These are phyloP conservation scores for Phytophthora multivora DNA, from an alignment of 352 stramenopile genomes.

Conservation along the genomic window DNA sequence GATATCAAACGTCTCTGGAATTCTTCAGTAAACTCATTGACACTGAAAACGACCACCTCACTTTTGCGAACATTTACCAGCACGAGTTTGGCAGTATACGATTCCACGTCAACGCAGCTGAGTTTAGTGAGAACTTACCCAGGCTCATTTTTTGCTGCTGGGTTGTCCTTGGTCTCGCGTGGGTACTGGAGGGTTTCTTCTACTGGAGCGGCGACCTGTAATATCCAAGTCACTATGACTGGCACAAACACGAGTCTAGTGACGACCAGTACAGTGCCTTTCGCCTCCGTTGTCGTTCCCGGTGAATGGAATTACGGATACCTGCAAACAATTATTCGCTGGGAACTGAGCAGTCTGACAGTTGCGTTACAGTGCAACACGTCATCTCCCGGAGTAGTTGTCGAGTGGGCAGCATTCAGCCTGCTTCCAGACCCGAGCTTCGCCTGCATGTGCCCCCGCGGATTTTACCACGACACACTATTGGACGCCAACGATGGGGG, in stretches of 20 bases:
- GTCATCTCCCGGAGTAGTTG: slow-evolving; percentile 22
- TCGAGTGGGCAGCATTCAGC: slow-evolving; percentile 61
- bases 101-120: slow-evolving; percentile 20
- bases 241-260: slow-evolving; percentile 30
- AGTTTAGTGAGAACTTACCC: slow-evolving; percentile 35
- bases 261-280: slow-evolving; percentile 9
- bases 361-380: slow-evolving; percentile 53
- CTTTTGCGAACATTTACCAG: slow-evolving; percentile 45
- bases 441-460: slow-evolving; percentile 59
- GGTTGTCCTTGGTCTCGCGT: slow-evolving; percentile 45
- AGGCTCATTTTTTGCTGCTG: slow-evolving; percentile 42
- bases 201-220: slow-evolving; percentile 18
- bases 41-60: slow-evolving; percentile 29
- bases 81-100: slow-evolving; percentile 37
- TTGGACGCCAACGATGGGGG: slow-evolving; percentile 1
- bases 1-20: slow-evolving; percentile 41
- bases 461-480: slow-evolving; percentile 51
- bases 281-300: slow-evolving; percentile 5
- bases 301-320: slow-evolving; percentile 47
- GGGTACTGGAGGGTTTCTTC: slow-evolving; percentile 39
- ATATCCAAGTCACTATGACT: slow-evolving; percentile 34
- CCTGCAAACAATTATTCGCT: slow-evolving; percentile 36
- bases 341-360: slow-evolving; percentile 41
- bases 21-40: slow-evolving; percentile 7
- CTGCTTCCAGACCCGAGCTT: slow-evolving; percentile 61